phyloP scores from a whole-genome alignment of 1,139 yeast genomes.

The Geotrichum klebahnii region DNA sequence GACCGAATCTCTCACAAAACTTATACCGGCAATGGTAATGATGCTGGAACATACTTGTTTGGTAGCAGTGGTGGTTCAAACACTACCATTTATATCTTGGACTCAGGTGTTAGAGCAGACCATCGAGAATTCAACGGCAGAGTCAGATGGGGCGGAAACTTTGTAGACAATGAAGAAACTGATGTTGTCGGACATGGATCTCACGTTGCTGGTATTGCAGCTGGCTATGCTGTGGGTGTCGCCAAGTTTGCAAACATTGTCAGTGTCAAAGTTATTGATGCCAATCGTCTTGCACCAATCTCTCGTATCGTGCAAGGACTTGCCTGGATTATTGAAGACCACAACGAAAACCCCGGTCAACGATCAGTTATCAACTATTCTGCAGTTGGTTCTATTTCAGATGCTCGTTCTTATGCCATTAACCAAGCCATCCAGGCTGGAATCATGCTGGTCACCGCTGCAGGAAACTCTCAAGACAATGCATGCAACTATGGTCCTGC shows the following conservation, averaged over 20 bases:
- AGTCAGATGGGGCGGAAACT: constrained; percentile 40
- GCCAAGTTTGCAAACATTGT: constrained; percentile 45
- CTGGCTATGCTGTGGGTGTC: constrained; percentile 44
- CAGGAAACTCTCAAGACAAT: constrained; percentile 81
- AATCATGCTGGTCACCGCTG: constrained; percentile 80
- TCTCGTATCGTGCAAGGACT: constrained; percentile 35
- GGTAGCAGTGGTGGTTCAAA: constrained; percentile 50
- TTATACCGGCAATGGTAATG: constrained; percentile 8
- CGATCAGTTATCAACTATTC: constrained; percentile 91
- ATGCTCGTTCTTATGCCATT: constrained; percentile 75
- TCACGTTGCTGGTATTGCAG: constrained; percentile 47
- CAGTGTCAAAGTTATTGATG: constrained; percentile 41
- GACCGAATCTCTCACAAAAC: constrained; percentile 47
- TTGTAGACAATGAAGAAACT: constrained; percentile 35
- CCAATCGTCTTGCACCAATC: constrained; percentile 36
- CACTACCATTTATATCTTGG: constrained; percentile 53
- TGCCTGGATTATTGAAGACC: constrained; percentile 47
- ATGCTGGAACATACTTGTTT: constrained; percentile 41
- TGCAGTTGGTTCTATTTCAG: constrained; percentile 81
- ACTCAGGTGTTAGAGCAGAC: constrained; percentile 45
- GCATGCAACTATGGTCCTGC: constrained; percentile 86
- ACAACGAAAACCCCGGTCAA: constrained; percentile 61
- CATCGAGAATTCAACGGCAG: constrained; percentile 52
- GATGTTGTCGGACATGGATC: constrained; percentile 45
- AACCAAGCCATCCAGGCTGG: constrained; percentile 81